A percentile compares a stretch with the other conserved stretches of the same genome.
Evolutionary conservation across 345 rosid genomes (phyloP).

Genomic region (Cochlearia excelsa): DNA sequence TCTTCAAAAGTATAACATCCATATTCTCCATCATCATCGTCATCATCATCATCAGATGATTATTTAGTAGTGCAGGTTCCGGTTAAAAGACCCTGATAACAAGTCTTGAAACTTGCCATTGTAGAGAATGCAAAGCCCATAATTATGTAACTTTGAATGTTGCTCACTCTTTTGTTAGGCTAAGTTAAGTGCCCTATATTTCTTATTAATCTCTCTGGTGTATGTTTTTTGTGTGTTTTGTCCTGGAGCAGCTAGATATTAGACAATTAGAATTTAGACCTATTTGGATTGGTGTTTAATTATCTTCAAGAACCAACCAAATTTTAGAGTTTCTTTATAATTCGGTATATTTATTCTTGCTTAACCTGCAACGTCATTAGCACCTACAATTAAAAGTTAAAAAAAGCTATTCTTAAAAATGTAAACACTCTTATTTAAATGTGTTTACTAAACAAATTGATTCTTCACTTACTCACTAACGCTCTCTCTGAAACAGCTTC

Average conservation of each 20-base stretch:
- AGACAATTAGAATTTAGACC: no score
- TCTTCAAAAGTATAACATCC: background rate
- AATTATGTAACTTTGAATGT: background rate
- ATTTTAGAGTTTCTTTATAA: no score
- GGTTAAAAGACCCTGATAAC: constrained; percentile 8
- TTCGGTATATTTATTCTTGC: no score
- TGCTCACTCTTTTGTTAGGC: constrained; percentile 11
- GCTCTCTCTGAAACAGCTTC: background rate
- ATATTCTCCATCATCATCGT: background rate
- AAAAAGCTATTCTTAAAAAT: no score
- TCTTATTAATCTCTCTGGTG: background rate
- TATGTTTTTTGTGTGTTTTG: constrained; percentile 3
- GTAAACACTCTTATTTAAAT: background rate
- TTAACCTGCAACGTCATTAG: no score
- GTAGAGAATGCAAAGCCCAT: background rate
- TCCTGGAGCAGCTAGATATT: background rate
- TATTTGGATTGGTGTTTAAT: no score
- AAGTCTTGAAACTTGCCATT: constrained; percentile 8
- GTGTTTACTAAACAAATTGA: background rate
- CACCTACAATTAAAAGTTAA: no score
- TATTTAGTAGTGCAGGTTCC: background rate
- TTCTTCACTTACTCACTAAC: background rate
- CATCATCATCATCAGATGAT: constrained; percentile 12
- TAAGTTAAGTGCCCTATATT: background rate
- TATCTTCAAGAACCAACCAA: no score